These are phyloP conservation scores for Venturia nashicola DNA, from an alignment of 2,329 filamentous ascomycete genomes.

Conservation along the genomic window DNA sequence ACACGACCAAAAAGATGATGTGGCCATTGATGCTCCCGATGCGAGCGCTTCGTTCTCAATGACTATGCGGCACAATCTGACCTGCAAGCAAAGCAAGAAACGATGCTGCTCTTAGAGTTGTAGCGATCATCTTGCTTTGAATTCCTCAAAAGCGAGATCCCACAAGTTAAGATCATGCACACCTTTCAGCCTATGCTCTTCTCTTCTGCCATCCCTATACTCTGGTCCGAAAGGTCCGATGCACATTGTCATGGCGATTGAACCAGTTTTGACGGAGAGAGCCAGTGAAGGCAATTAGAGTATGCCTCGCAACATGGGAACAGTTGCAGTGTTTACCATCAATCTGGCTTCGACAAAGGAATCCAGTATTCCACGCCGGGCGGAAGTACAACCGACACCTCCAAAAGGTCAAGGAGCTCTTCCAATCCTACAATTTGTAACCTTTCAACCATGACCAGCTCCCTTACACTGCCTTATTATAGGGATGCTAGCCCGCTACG, in stretches of 20 bases:
- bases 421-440: too few species aligned
- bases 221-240: background rate
- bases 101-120: background rate
- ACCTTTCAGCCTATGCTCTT: background rate
- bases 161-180: background rate
- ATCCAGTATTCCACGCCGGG: too few species aligned
- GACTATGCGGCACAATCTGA: conserved; percentile 5
- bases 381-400: too few species aligned
- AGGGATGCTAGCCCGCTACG: too few species aligned
- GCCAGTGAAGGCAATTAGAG: background rate
- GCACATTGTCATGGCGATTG: background rate
- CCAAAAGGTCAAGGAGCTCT: too few species aligned
- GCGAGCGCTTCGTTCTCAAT: background rate
- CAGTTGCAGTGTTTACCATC: too few species aligned
- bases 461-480: too few species aligned
- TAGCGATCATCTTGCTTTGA: background rate
- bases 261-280: background rate
- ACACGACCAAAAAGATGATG: background rate
- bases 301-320: too few species aligned
- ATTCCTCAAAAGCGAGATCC: background rate
- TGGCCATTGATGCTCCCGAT: too few species aligned
- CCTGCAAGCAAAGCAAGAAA: background rate
- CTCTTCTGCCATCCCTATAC: background rate
- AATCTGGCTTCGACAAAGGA: too few species aligned
- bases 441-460: too few species aligned